These are phyloP conservation scores for Aspergillus melleus DNA, from an alignment of 2,329 filamentous ascomycete species.

Conservation along the genomic window DNA sequence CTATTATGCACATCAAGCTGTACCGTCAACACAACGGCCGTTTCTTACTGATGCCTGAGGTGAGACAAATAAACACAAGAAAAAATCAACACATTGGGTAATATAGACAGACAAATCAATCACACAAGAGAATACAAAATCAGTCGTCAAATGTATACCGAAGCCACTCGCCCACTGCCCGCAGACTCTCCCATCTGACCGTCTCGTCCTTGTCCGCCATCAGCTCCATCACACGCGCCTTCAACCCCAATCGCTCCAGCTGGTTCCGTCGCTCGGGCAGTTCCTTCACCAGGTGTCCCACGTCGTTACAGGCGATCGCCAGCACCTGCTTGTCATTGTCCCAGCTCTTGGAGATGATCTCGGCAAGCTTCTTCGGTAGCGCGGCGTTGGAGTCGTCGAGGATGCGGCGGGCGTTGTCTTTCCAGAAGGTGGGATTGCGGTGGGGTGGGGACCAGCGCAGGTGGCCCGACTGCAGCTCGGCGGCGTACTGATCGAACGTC, in stretches of 20 bases:
- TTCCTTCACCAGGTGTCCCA: conserved; percentile 84
- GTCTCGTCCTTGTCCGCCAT: conserved; percentile 88
- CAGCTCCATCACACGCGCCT: conserved; percentile 85
- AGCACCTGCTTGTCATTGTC: conserved; percentile 84
- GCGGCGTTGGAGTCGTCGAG: conserved; percentile 79
- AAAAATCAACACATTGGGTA: conserved; percentile 20
- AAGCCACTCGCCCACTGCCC: conserved; percentile 77
- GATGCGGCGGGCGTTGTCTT: conserved; percentile 84
- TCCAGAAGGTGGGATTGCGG: conserved; percentile 83
- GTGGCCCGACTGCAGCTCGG: conserved; percentile 82
- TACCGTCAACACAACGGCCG: too few species aligned
- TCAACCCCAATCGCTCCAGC: conserved; percentile 81
- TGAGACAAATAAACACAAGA: conserved; percentile 6
- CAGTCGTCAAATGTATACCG: conserved; percentile 65
- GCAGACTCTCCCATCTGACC: conserved; percentile 88
- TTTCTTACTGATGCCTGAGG: not conserved
- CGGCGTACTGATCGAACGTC: conserved; percentile 69
- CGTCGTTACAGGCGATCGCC: conserved; percentile 89
- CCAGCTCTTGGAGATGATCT: conserved; percentile 79
- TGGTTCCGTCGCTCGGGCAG: conserved; percentile 78
- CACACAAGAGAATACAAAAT: conserved; percentile 18
- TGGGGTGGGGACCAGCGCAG: conserved; percentile 92
- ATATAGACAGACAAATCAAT: conserved; percentile 19
- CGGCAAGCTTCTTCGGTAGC: conserved; percentile 76
- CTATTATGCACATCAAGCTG: too few species aligned